A percentile compares a stretch with the other conserved stretches of the same genome.
These are phyloP conservation scores for Cyberlindnera americana DNA, from an alignment of 805 yeast species.

Conservation along the genomic window DNA sequence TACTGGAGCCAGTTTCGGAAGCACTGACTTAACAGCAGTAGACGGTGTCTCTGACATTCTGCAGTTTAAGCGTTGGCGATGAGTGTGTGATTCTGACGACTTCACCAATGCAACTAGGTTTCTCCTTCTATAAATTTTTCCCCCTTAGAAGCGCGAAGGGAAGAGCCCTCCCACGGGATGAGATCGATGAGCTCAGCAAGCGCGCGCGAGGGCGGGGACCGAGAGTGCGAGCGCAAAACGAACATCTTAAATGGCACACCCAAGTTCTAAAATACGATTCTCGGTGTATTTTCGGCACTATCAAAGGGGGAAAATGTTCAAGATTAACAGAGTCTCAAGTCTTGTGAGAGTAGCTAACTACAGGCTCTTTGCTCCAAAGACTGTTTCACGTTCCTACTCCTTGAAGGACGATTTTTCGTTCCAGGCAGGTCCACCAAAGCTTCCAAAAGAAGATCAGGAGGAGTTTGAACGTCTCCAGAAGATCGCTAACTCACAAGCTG, in stretches of 20 bases:
- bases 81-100: neutral
- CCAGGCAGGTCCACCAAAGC: conserved; percentile 56
- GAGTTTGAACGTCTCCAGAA: conserved; percentile 87
- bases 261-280: no score
- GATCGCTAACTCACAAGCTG: conserved; percentile 73
- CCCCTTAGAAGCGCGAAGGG: neutral
- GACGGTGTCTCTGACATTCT: conserved; percentile 2
- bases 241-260: neutral
- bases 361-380: neutral
- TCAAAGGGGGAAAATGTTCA: neutral
- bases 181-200: neutral
- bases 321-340: conserved; percentile 1
- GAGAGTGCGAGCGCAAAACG: no score
- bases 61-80: neutral
- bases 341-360: neutral
- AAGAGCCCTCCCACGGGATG: neutral
- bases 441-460: conserved; percentile 79
- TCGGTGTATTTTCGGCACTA: no score
- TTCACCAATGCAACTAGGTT: no score
- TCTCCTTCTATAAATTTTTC: neutral
- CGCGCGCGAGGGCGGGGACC: no score
- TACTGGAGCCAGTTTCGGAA: conserved; percentile 50
- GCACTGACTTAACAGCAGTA: conserved; percentile 5
- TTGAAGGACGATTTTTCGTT: conserved; percentile 21
- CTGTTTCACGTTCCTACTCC: conserved; percentile 18